Percentiles rank a stretch among this genome's conserved stretches.
These are phyloP conservation scores for Podila clonocystis DNA, from an alignment of 192 early-diverging fungal genomes.

Conservation along the genomic window DNA sequence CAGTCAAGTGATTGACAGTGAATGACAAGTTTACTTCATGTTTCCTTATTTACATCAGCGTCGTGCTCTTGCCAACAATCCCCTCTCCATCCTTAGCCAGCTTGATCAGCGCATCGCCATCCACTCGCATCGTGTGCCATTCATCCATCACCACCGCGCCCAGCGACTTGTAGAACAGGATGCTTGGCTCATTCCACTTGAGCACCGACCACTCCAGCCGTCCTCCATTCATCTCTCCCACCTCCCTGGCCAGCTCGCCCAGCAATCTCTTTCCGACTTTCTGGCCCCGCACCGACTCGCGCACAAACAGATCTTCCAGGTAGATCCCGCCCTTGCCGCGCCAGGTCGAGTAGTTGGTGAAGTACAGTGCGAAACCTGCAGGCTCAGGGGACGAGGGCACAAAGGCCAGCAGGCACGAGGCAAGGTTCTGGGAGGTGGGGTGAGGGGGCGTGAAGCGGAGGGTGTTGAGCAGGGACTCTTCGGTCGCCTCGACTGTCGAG, in stretches of 20 bases:
- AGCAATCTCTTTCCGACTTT: constrained; percentile 79
- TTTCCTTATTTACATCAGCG: constrained; percentile 12
- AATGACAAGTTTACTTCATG: too few relatives aligned
- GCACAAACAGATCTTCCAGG: constrained; percentile 87
- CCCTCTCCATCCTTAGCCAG: constrained; percentile 52
- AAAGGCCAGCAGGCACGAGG: constrained; percentile 22
- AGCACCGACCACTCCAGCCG: constrained; percentile 88
- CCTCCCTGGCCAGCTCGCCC: constrained; percentile 71
- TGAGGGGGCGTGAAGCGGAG: constrained; percentile 73
- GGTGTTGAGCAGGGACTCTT: constrained; percentile 65
- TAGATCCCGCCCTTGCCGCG: constrained; percentile 80
- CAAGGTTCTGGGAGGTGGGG: constrained; percentile 72
- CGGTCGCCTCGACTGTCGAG: constrained; percentile 77
- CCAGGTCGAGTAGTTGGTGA: constrained; percentile 86
- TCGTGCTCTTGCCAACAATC: constrained; percentile 38
- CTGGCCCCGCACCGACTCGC: constrained; percentile 65
- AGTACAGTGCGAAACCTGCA: constrained; percentile 86
- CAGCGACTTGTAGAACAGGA: constrained; percentile 78
- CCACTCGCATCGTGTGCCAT: constrained; percentile 81
- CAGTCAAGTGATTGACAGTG: too few relatives aligned
- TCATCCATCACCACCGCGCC: constrained; percentile 76
- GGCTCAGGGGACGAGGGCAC: constrained; percentile 38
- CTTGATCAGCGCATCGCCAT: constrained; percentile 63
- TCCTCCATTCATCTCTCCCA: constrained; percentile 71
- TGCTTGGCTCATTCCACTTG: constrained; percentile 87